These are phyloP conservation scores for Zygosaccharomyces gambellarensis DNA, from an alignment of 805 yeast genomes.

Conservation along the genomic window DNA sequence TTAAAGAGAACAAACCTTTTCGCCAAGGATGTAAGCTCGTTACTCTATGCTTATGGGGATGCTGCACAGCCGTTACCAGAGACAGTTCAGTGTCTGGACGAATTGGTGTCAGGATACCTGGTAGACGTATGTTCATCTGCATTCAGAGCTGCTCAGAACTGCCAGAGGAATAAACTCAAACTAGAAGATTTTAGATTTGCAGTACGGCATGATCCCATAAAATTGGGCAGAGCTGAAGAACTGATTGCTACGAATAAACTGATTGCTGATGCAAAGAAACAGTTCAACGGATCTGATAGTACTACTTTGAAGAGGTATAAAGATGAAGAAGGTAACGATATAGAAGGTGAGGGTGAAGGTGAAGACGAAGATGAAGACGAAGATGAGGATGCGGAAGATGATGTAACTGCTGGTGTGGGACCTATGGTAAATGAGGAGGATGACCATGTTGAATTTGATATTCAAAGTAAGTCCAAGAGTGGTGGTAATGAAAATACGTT, in stretches of 20 bases:
- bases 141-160: conserved; percentile 44
- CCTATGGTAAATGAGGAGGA: conserved; percentile 7
- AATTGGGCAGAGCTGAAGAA: conserved; percentile 66
- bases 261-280: conserved; percentile 60
- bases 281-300: conserved; percentile 60
- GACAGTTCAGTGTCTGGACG: conserved; percentile 62
- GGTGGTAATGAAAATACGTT: conserved; percentile 22
- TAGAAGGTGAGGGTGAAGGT: conserved; percentile 26
- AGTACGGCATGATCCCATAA: conserved; percentile 57
- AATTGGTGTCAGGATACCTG: conserved; percentile 58
- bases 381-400: conserved; percentile 9
- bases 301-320: conserved; percentile 33
- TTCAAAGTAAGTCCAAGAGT: conserved; percentile 5
- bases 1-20: conserved; percentile 43
- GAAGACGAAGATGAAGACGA: conserved; percentile 18
- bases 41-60: conserved; percentile 71
- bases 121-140: conserved; percentile 58
- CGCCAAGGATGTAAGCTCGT: conserved; percentile 48
- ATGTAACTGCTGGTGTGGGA: not conserved
- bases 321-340: conserved; percentile 29
- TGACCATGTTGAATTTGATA: conserved; percentile 14
- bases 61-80: conserved; percentile 61
- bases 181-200: conserved; percentile 73
- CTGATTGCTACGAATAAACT: conserved; percentile 54
- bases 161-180: conserved; percentile 56